These are phyloP conservation scores for Pythium aphanidermatum DNA, from an alignment of 352 stramenopile species.

Conservation along the genomic window DNA sequence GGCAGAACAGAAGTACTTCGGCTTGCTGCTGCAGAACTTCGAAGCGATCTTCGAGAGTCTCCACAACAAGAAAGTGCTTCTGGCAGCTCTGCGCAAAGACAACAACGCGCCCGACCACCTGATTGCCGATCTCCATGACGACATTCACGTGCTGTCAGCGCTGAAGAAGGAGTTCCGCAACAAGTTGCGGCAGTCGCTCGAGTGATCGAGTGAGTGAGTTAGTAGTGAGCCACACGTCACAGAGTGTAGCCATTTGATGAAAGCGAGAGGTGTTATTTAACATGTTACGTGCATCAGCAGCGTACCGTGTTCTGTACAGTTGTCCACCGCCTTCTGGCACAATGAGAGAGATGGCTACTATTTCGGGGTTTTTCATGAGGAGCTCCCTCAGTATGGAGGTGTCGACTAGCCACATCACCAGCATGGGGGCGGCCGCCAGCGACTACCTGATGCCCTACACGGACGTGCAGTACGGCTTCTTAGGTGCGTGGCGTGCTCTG, in stretches of 20 bases:
- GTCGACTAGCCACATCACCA: background rate
- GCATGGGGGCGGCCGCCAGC: constrained; percentile 47
- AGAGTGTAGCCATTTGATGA: constrained; percentile 15
- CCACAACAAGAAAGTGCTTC: constrained; percentile 79
- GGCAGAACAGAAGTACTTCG: constrained; percentile 79
- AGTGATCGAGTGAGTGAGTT: constrained; percentile 20
- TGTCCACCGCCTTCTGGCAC: constrained; percentile 1
- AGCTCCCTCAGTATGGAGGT: background rate
- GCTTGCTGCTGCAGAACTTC: constrained; percentile 76
- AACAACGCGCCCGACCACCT: constrained; percentile 57
- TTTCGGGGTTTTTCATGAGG: background rate
- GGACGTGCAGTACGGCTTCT: constrained; percentile 49
- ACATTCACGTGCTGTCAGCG: constrained; percentile 75
- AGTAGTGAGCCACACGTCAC: background rate
- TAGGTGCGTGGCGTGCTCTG: constrained; percentile 22
- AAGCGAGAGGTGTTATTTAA: constrained; percentile 27
- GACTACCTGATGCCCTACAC: constrained; percentile 49
- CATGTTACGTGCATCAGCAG: constrained; percentile 5
- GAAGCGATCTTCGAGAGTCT: constrained; percentile 79
- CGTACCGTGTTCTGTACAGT: background rate
- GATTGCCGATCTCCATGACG: constrained; percentile 69
- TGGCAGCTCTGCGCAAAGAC: constrained; percentile 67
- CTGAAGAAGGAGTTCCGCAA: constrained; percentile 78
- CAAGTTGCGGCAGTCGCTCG: constrained; percentile 56
- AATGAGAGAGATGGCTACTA: constrained; percentile 5